These are phyloP conservation scores for Akebia trifoliata DNA, from an alignment of 164 flowering plant species.

Conservation along the genomic window DNA sequence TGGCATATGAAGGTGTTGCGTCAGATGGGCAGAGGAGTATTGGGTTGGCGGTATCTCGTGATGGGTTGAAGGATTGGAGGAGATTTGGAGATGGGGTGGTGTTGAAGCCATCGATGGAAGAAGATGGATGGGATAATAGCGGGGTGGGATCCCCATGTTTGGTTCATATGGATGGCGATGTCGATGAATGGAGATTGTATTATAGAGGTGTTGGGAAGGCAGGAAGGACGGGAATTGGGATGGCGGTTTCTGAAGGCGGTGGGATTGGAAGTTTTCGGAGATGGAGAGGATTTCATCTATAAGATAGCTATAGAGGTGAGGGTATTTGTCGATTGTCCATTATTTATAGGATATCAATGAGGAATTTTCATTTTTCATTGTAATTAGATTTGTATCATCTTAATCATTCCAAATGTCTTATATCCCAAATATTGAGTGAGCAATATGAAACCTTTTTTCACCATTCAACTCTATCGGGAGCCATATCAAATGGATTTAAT, in stretches of 20 bases:
- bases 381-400: background rate
- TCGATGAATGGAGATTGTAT: conserved; percentile 77
- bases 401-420: background rate
- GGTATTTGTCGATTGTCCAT: background rate
- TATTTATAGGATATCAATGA: background rate
- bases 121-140: conserved; percentile 56
- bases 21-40: conserved; percentile 55
- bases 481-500: background rate
- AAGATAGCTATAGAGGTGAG: conserved; percentile 7
- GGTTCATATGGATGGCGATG: conserved; percentile 65
- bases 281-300: conserved; percentile 65
- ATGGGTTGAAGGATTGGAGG: conserved; percentile 74
- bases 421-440: background rate
- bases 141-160: conserved; percentile 67
- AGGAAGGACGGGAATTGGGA: conserved; percentile 65
- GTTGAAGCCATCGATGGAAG: conserved; percentile 28
- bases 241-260: conserved; percentile 61
- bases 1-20: conserved; percentile 79
- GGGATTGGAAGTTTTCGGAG: conserved; percentile 41
- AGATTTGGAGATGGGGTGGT: conserved; percentile 37
- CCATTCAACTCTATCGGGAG: background rate
- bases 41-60: conserved; percentile 64
- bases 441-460: background rate
- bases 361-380: background rate
- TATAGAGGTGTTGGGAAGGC: conserved; percentile 59